Conservation (phyloP, 768 basidiomycete species). For the Lentinula boryana region DNA sequence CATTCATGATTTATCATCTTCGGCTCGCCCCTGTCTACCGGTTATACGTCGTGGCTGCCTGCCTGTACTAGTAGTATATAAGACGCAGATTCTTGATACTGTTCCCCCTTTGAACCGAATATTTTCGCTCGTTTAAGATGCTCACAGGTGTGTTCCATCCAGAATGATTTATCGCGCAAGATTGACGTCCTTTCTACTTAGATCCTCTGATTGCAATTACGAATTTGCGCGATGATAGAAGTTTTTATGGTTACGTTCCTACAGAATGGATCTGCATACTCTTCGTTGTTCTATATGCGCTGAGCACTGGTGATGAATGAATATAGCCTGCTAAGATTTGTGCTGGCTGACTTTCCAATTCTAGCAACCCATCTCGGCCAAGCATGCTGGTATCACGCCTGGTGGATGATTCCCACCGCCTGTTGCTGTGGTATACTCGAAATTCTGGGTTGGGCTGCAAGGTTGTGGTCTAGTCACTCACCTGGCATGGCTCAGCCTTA, state of each 20-base stretch:
- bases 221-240: not conserved
- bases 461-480: conserved; percentile 26
- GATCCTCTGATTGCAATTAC: not conserved
- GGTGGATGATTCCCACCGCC: conserved; percentile 30
- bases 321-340: not conserved
- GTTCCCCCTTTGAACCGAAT: no score
- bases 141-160: not conserved
- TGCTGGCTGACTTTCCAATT: not conserved
- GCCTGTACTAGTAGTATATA: no score
- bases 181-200: not conserved
- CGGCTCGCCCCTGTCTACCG: not conserved
- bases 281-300: conserved; percentile 18
- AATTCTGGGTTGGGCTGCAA: conserved; percentile 29
- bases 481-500: conserved; percentile 23
- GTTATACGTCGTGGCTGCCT: not conserved
- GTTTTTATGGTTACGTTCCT: conserved; percentile 20
- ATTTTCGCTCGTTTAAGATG: not conserved
- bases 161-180: no score
- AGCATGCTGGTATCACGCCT: conserved; percentile 20
- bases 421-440: conserved; percentile 21
- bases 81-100: no score
- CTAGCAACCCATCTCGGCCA: conserved; percentile 26
- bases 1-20: not conserved
- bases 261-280: conserved; percentile 23
- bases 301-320: conserved; percentile 10